Evolutionary conservation across 2,329 filamentous ascomycete species (phyloP).

Genomic region (Fonsecaea multimorphosa): DNA sequence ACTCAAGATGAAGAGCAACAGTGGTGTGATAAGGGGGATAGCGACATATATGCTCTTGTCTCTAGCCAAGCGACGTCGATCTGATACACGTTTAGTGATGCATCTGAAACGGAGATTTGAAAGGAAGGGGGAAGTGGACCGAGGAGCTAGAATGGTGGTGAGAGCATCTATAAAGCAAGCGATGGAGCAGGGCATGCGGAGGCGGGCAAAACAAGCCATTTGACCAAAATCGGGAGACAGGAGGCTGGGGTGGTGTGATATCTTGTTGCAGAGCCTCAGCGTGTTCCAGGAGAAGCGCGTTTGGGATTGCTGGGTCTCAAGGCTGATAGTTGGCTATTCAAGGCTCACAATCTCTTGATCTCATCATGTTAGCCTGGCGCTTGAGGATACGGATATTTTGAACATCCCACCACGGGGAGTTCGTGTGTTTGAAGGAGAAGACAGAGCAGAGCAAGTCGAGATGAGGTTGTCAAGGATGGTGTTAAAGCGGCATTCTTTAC

Average conservation of each 20-base stretch:
- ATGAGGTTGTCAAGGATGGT: background rate
- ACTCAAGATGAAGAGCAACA: background rate
- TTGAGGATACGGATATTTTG: background rate
- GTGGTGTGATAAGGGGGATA: constrained; percentile 13
- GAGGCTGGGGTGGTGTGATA: background rate
- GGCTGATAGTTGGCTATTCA: background rate
- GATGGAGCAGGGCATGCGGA: background rate
- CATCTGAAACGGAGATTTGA: background rate
- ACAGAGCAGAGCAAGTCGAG: background rate
- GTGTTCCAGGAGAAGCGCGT: constrained; percentile 1
- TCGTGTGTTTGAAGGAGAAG: background rate
- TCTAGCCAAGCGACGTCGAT: constrained; percentile 9
- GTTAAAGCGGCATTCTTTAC: background rate
- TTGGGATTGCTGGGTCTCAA: background rate
- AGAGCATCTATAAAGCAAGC: background rate
- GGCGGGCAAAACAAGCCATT: background rate
- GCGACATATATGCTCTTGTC: constrained; percentile 2
- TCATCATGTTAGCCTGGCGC: background rate
- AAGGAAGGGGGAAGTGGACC: background rate
- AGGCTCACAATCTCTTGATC: background rate
- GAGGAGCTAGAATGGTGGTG: background rate
- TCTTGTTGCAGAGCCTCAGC: constrained; percentile 4
- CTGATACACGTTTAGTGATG: constrained; percentile 5
- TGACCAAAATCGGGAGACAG: background rate
- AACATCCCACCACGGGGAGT: background rate